Base-by-base conservation (phyloP, 305 asterid genomes). In the Fraxinus greggii region DNA sequence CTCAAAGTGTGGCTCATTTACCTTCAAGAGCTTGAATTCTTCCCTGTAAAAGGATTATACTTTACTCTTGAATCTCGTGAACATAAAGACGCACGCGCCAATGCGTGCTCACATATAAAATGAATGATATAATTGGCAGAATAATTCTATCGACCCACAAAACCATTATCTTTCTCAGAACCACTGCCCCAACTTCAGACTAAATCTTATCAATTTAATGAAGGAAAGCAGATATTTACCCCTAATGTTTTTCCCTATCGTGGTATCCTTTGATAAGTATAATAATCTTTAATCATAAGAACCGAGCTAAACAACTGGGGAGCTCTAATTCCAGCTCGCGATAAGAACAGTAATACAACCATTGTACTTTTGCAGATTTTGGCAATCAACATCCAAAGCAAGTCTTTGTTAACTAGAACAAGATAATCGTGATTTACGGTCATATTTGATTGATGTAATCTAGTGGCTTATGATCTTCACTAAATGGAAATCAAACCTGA, bases 401-500 rank as follows among this genome's bases (percentile, higher is more conserved):
- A 54, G 65, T 54, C 65, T 15, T 48, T 48, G 26, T 54, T n/a
- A 54, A 54, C 65, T 54, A 54, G 65, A 54, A n/a, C 26, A 54
- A 17, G 26, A 19, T 54, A 54, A 54, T 54, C 24, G 3, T 5
- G 8, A 51, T 17, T 51, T 51, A 17, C 0, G 10, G 65, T n/a
- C 3, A 26, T 54, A 5, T 19, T 54, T 1, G 3, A n/a, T 54
- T n/a, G 10, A n/a, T 54, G 26, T 54, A 54, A 54, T 54, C 65
- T 54, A 5, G 65, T 6, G 65, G 65, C 10, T n/a, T 54, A 54
- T 54, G 26, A 54, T 10, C 26, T 54, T 54, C 0, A 54, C 19
- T 54, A n/a, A 73, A 35, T 19, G 31, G 54, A 19, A 73, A 36
- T 38, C 35, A 48, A 51, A 87, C 90, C 88, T 80, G 85, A 23